These are phyloP conservation scores for Pisolithus albus DNA, from an alignment of 768 basidiomycete genomes.

Conservation along the genomic window DNA sequence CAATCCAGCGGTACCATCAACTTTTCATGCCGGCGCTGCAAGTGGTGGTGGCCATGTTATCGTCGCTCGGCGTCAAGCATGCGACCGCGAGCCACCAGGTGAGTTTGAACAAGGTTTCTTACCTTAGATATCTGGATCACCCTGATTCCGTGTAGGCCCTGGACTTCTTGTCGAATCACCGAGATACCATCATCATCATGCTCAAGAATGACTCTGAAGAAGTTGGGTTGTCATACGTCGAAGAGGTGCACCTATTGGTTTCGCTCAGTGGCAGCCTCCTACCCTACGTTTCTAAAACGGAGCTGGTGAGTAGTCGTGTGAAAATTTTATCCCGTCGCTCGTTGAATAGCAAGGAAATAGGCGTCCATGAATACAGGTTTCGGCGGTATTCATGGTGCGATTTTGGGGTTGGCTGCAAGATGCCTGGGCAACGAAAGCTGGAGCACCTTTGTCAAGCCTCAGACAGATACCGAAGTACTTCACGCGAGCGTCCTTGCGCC, in stretches of 20 bases:
- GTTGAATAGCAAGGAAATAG: constrained; percentile 24
- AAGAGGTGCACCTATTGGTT: constrained; percentile 76
- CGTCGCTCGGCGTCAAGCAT: constrained; percentile 69
- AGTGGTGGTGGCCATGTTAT: constrained; percentile 67
- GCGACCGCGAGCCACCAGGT: constrained; percentile 66
- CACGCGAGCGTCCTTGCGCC: constrained; percentile 49
- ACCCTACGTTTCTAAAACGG: constrained; percentile 65
- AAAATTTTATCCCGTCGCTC: not conserved
- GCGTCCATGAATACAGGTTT: constrained; percentile 68
- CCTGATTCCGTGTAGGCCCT: constrained; percentile 44
- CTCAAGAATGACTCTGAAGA: constrained; percentile 67
- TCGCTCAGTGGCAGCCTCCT: constrained; percentile 63
- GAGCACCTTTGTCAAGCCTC: constrained; percentile 51
- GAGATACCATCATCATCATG: constrained; percentile 76
- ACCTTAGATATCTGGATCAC: not conserved
- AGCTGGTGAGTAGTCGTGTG: constrained; percentile 51
- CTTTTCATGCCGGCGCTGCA: constrained; percentile 83
- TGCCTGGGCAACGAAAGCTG: constrained; percentile 57
- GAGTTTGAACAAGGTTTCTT: constrained; percentile 5
- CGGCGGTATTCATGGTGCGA: constrained; percentile 76
- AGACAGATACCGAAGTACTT: constrained; percentile 58
- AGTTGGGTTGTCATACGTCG: constrained; percentile 57
- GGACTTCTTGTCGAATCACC: constrained; percentile 76
- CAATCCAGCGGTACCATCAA: constrained; percentile 86
- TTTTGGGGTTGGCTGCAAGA: constrained; percentile 67